Base-by-base conservation (phyloP, 2,329 filamentous ascomycete species). In the Xylogone sp. region DNA sequence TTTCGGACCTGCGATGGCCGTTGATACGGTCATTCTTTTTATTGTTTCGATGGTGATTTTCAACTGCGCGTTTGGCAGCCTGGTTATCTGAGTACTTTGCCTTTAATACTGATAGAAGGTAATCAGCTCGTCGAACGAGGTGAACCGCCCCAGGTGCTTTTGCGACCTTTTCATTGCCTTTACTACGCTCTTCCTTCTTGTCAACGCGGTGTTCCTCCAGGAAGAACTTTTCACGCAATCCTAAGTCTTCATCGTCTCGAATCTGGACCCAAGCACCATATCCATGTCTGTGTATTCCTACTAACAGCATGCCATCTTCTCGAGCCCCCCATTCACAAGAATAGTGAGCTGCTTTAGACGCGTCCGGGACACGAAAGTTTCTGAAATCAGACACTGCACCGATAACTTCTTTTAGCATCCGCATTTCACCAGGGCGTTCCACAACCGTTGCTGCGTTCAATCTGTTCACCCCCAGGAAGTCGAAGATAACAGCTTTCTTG, bases 101-200 rank as follows among this genome's bases (percentile, higher is more conserved):
- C 65, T 93, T 90, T 54, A 99, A 75, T 1, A 99, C 91, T n/a
- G 91, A 96, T 42, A 99, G 78, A 13, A 99, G 80, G 65, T 99
- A 99, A 65, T 97, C 94, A 9, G 93, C 89, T 53, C 94, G 88
- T 45, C 94, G 90, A 49, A 97, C 93, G 43, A 99, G 83, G 67
- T 99, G 94, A 22, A 99, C 94, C 20, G 94, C 93, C n/a, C 94
- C 94, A 3, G 94, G 94, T 2, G 93, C 96, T 64, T 96, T 95
- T 31, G 89, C 88, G 18, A 78, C 77, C 62, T 84, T 84, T 56
- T 82, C 73, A 18, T 90, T 86, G 16, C 75, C 82, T 63, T 90
- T 90, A 63, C 78, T 88, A 31, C 94, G 87, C 69, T 97, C 91
- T 63, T 94, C 92, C 68, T 97, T 97, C 73, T 95, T 94, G 68